These are phyloP conservation scores for Sclerotinia nivalis DNA, from an alignment of 2,329 filamentous ascomycete genomes.

Conservation along the genomic window DNA sequence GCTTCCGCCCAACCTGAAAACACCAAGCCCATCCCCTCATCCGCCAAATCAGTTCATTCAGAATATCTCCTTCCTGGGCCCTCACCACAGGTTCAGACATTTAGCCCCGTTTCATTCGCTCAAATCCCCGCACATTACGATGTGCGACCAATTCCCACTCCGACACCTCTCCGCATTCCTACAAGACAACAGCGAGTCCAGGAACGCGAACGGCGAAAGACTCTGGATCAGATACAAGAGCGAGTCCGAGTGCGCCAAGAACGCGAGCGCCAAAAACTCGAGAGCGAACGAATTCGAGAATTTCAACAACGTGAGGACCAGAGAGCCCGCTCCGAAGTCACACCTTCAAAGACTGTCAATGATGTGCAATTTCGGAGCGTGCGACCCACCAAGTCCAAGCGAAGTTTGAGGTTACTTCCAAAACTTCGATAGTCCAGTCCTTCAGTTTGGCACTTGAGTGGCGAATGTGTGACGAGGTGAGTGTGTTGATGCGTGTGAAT, in stretches of 20 bases:
- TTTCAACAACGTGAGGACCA: neutral
- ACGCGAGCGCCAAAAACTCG: neutral
- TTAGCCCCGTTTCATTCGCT: neutral
- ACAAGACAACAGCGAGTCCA: neutral
- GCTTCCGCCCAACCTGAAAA: neutral
- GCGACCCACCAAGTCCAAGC: neutral
- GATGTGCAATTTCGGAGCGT: conserved; percentile 5
- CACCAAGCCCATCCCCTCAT: neutral
- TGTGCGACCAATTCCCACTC: neutral
- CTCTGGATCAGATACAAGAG: neutral
- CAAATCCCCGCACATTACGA: conserved; percentile 11
- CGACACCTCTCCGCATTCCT: neutral
- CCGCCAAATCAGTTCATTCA: neutral
- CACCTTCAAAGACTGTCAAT: neutral
- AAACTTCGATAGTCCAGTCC: neutral
- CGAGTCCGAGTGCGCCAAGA: neutral
- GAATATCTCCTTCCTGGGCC: neutral
- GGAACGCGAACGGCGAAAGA: neutral
- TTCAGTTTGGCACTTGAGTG: neutral
- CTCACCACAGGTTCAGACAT: neutral
- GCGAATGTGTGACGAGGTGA: neutral
- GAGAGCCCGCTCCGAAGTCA: neutral
- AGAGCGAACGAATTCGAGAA: neutral
- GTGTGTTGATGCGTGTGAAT: neutral
- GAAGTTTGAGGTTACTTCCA: neutral